Base-by-base conservation (phyloP, 768 basidiomycete species). In the Filobasidium wieringae region DNA sequence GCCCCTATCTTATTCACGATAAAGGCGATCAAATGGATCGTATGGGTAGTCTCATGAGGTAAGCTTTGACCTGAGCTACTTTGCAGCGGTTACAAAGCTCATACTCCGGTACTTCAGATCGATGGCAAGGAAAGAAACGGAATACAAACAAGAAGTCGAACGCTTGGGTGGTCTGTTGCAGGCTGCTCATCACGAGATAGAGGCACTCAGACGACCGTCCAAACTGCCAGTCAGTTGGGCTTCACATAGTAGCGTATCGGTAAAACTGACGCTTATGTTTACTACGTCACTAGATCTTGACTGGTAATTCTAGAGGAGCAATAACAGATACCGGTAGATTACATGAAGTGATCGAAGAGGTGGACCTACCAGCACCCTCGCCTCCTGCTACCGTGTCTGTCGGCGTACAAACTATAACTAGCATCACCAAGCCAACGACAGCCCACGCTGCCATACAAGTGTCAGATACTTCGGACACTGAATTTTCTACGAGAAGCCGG, bases 61-160 rank as follows among this genome's bases (percentile, higher is more conserved):
- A 68, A 55, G 43, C 30, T 54, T 26, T 30, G 33, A 31, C 39
- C 3, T 8, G 24, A 32, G 2, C 52, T 55, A n/a, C 9, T 4
- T 51, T 31, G 39, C 29, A 50, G 52, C 43, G 31, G 55, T 49
- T 64, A 59, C 39, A 51, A 30, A 45, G 43, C 27, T 60, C 57
- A 33, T 67, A 41, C 60, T 60, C 9, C 54, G 37, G 29, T 8
- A 45, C 43, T 65, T 12, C 58, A 95, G 90, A 62, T 88, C 93
- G 2, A 96, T 97, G 93, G 92, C 92, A 2, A 85, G 88, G 76
- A 97, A 97, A 72, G 95, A 99, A 72, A 85, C 88, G 4, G 78
- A 83, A 32, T 93, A 97, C 70, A 82, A 82, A 33, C 88, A 93
- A 67, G 70, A 80, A 24, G 85, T 95, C 27, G 84, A 88, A 39